Evolutionary conservation across 2,329 filamentous ascomycete genomes (phyloP), one percentile per base, ranked within the genome.

Genomic region (Rachicladosporium sp.): DNA sequence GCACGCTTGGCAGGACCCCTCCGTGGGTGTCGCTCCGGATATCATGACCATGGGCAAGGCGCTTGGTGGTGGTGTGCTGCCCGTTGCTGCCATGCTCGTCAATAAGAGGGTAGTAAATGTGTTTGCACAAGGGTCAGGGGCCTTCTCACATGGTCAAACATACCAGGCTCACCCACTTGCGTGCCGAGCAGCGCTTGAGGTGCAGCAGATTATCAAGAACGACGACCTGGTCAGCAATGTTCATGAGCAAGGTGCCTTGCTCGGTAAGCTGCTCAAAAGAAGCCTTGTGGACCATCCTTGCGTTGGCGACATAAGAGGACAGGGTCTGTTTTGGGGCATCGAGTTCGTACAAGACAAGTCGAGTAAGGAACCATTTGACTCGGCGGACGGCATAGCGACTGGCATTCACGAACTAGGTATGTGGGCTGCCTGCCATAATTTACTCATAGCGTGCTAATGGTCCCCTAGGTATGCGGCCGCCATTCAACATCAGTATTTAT

Each of bases 1-100:
- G 47, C 71, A 82, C 58, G 73, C 74, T 1, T 82, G 74, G 70
- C 66, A 80, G 47, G 66, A 74, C 35, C 54, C 56, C 7, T 43
- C 52, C 5, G 69, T 77, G 21, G 67, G 60, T 0, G 62, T 73
- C 4, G 65, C 67, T 1, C 80, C 80, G 0, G 80, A 84, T 50
- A 67, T 85, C 4, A 70, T 80, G 54, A 75, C 76, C 0, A 61
- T 82, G 7, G 80, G 76, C 0, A 84, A 85, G 54, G 76, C 74
- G 0, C 63, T 84, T 0, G 76, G 72, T 0, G 78, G 70, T 11
- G 80, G 80, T 0, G 81, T 76, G 44, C 66, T 68, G 31, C 70
- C 77, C 1, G 65, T 82, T 6, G 74, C 78, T 0, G 78, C 67
- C 0, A 62, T 82, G 13, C 61, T 84, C 2, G 64, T 76, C 2